phyloP scores from a whole-genome alignment of 768 basidiomycete genomes.

The Phlebiopsis flavidoalba region DNA sequence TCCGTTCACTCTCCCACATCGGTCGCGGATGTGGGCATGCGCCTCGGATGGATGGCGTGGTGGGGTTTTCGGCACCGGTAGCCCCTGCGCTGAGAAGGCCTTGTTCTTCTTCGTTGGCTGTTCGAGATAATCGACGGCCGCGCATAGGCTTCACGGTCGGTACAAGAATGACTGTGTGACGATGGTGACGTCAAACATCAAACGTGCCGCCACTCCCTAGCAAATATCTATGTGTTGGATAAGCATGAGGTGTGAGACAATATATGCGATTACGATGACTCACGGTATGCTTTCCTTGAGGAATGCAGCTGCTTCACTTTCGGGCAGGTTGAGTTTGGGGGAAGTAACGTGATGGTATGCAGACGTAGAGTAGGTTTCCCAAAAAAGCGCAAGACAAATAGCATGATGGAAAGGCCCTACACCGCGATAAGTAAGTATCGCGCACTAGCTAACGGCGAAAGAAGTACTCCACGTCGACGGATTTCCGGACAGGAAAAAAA shows the following conservation, averaged over 20 bases:
- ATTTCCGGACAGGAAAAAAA: too few species aligned
- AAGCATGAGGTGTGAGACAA: background rate
- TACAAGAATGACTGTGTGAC: constrained; percentile 84
- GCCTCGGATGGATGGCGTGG: constrained; percentile 18
- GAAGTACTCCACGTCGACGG: constrained; percentile 53
- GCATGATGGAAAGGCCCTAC: constrained; percentile 82
- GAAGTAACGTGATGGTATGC: constrained; percentile 85
- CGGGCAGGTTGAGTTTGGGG: constrained; percentile 53
- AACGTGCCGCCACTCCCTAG: constrained; percentile 90
- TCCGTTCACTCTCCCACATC: constrained; percentile 1
- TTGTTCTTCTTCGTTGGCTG: constrained; percentile 24
- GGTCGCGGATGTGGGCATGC: constrained; percentile 7
- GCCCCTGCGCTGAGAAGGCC: constrained; percentile 22
- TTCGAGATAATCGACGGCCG: constrained; percentile 17
- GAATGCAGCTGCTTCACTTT: constrained; percentile 57
- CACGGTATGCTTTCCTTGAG: constrained; percentile 83
- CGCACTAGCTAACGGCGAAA: background rate
- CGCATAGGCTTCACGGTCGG: constrained; percentile 29
- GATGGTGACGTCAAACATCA: constrained; percentile 91
- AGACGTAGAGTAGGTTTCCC: constrained; percentile 91
- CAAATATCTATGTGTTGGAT: constrained; percentile 55
- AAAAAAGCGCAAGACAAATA: constrained; percentile 93
- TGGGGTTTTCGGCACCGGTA: constrained; percentile 15
- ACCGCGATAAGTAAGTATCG: background rate
- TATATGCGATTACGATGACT: constrained; percentile 25